These are phyloP conservation scores for Lyophyllum decastes DNA, from an alignment of 768 basidiomycete genomes.

Conservation along the genomic window DNA sequence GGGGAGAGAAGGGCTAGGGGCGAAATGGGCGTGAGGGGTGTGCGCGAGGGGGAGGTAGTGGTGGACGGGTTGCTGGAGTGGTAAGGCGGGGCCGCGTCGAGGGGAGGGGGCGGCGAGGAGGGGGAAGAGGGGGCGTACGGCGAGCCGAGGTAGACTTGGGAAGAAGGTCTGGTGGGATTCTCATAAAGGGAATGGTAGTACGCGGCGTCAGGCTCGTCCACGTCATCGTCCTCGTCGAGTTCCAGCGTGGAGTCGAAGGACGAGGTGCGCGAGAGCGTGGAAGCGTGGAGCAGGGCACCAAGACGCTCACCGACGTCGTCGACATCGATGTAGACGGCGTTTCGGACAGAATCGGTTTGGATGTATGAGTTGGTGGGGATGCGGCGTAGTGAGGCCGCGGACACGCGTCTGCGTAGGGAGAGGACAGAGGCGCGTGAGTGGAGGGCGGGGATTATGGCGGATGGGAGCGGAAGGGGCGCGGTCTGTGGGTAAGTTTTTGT, in stretches of 20 bases:
- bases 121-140: background rate
- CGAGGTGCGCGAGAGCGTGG: slow-evolving; percentile 5
- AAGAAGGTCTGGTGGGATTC: background rate
- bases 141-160: slow-evolving; percentile 10
- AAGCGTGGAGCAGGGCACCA: slow-evolving; percentile 18
- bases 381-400: slow-evolving; percentile 5
- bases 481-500: background rate
- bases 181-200: slow-evolving; percentile 6
- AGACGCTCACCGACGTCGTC: slow-evolving; percentile 9
- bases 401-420: slow-evolving; percentile 1
- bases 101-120: slow-evolving; percentile 2
- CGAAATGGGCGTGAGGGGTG: background rate
- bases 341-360: slow-evolving; percentile 14
- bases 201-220: background rate
- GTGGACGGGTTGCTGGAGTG: slow-evolving; percentile 3
- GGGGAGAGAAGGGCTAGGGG: background rate
- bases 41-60: background rate
- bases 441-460: slow-evolving; percentile 7
- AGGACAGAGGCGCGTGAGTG: slow-evolving; percentile 2
- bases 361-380: background rate
- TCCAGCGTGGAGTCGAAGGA: background rate
- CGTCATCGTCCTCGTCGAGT: background rate
- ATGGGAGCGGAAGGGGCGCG: background rate
- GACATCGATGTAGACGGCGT: slow-evolving; percentile 39
- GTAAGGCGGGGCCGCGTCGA: background rate